Percentiles rank a stretch among this genome's conserved stretches.
phyloP scores from a whole-genome alignment of 805 yeast species.

The Yamadazyma sp. region DNA sequence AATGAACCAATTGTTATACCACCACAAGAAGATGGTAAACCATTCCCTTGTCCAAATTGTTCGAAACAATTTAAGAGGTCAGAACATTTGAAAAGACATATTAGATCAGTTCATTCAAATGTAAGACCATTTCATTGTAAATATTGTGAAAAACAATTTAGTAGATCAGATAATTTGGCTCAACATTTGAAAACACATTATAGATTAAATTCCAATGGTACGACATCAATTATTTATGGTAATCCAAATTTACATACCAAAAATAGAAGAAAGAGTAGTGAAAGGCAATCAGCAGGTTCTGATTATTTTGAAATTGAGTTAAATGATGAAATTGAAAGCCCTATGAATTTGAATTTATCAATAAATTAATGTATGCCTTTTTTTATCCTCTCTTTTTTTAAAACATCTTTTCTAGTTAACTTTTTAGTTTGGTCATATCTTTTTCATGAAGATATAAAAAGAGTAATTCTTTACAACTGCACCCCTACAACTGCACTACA shows the following conservation, averaged over 20 bases:
- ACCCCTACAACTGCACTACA: no score
- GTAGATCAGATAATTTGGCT: slow-evolving; percentile 41
- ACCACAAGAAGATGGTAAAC: slow-evolving; percentile 18
- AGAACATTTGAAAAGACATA: slow-evolving; percentile 42
- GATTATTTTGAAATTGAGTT: slow-evolving; percentile 2
- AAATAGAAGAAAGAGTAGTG: slow-evolving; percentile 38
- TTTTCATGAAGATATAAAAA: no score
- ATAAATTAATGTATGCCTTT: no score
- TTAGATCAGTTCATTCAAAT: slow-evolving; percentile 43
- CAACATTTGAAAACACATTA: slow-evolving; percentile 44
- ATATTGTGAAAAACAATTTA: slow-evolving; percentile 42
- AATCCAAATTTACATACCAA: slow-evolving; percentile 20
- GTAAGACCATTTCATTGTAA: slow-evolving; percentile 45
- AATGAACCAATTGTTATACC: slow-evolving; percentile 9
- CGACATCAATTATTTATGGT: slow-evolving; percentile 22
- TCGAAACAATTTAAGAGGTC: slow-evolving; percentile 41
- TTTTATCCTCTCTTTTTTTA: no score
- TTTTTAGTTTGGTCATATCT: no score
- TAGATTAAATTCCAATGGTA: slow-evolving; percentile 32
- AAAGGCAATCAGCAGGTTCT: slow-evolving; percentile 4
- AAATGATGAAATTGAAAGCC: no score
- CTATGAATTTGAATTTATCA: no score
- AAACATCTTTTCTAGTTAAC: no score
- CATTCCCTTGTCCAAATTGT: slow-evolving; percentile 42
- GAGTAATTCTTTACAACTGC: no score